phyloP scores from a whole-genome alignment of 352 stramenopile genomes.

The Pythium phragmitis region DNA sequence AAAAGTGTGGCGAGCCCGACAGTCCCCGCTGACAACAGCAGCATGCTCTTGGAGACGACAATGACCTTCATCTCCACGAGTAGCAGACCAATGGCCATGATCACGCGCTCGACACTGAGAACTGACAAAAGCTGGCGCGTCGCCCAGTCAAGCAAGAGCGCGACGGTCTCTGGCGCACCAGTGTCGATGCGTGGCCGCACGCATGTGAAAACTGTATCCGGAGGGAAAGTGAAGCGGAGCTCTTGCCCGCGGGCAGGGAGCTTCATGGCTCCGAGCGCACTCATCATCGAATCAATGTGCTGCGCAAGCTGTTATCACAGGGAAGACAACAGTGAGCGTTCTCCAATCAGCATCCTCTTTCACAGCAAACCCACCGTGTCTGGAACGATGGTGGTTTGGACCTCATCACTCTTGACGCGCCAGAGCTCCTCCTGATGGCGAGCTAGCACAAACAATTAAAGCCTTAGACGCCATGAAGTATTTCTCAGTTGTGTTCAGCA shows the following conservation, averaged over 20 bases:
- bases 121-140: constrained; percentile 14
- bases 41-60: constrained; percentile 24
- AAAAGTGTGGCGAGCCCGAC: constrained; percentile 21
- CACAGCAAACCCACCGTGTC: constrained; percentile 11
- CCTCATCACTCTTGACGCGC: neutral
- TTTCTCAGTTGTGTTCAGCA: neutral
- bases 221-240: constrained; percentile 5
- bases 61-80: constrained; percentile 33
- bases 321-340: neutral
- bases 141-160: constrained; percentile 23
- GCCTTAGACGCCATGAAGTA: neutral
- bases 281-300: constrained; percentile 24
- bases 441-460: constrained; percentile 6
- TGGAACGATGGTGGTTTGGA: constrained; percentile 22
- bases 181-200: constrained; percentile 13
- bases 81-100: constrained; percentile 17
- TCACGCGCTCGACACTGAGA: constrained; percentile 15
- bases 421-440: constrained; percentile 14
- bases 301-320: constrained; percentile 14
- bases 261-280: neutral
- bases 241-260: constrained; percentile 8
- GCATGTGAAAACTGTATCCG: neutral
- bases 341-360: neutral
- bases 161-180: constrained; percentile 16
- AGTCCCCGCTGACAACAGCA: constrained; percentile 19